Percentiles rank a stretch among this genome's conserved stretches.
These are phyloP conservation scores for Aspergillus ibericus DNA, from an alignment of 2,329 filamentous ascomycete genomes.

Conservation along the genomic window DNA sequence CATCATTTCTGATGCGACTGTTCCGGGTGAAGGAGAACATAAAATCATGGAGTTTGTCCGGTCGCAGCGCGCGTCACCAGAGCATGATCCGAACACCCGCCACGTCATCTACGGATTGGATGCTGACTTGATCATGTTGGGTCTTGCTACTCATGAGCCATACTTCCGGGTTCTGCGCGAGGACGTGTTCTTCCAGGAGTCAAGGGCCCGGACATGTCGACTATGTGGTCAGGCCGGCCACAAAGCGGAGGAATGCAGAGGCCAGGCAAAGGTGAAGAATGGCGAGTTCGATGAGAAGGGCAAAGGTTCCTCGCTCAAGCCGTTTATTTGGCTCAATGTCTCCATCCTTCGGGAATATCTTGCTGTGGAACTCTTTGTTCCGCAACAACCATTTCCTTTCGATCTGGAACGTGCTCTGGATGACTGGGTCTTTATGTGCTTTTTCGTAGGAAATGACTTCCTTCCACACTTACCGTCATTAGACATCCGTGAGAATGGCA, in stretches of 20 bases:
- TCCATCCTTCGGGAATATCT: conserved; percentile 89
- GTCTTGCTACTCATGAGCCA: conserved; percentile 93
- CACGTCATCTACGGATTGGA: conserved; percentile 98
- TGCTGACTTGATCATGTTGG: conserved; percentile 98
- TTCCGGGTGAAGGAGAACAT: conserved; percentile 96
- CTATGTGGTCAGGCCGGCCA: conserved; percentile 93
- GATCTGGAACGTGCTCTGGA: conserved; percentile 92
- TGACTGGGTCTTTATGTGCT: conserved; percentile 99
- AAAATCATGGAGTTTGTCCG: conserved; percentile 99
- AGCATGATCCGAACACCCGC: conserved; percentile 93
- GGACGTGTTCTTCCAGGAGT: conserved; percentile 92
- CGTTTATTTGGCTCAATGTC: conserved; percentile 98
- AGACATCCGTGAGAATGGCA: conserved; percentile 95
- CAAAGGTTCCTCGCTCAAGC: conserved; percentile 69
- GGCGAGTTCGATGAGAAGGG: conserved; percentile 82
- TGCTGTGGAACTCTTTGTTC: conserved; percentile 81
- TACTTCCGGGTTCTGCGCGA: conserved; percentile 95
- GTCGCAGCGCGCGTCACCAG: conserved; percentile 84
- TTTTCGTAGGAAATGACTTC: conserved; percentile 98
- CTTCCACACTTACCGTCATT: conserved; percentile 94
- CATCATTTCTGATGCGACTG: conserved; percentile 97
- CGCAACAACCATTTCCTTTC: conserved; percentile 80
- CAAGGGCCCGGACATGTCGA: conserved; percentile 76
- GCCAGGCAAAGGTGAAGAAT: conserved; percentile 73
- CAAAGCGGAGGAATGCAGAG: conserved; percentile 80